Evolutionary conservation across 1,284 basidiomycete species (phyloP).

Genomic region (Ganoderma lucidum): DNA sequence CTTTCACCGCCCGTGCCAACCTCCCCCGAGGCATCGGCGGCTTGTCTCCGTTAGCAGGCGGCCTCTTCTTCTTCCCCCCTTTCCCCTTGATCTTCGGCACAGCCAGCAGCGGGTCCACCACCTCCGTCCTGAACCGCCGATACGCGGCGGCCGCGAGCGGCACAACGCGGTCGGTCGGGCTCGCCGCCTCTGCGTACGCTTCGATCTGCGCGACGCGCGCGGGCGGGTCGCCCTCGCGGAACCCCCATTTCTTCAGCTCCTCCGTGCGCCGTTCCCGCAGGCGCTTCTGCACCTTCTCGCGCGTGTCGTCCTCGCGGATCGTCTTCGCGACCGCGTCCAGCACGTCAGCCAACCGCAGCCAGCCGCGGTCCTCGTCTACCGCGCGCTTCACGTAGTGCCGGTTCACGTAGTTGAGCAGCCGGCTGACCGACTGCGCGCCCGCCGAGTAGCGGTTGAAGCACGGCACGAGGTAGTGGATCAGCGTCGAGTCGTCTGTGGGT

Average conservation of each 20-base stretch:
- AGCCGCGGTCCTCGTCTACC: slow-evolving; percentile 78
- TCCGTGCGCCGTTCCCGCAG: slow-evolving; percentile 63
- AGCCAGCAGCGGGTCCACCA: slow-evolving; percentile 72
- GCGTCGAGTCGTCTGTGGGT: slow-evolving; percentile 68
- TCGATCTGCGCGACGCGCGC: slow-evolving; percentile 64
- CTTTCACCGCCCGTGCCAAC: slow-evolving; percentile 69
- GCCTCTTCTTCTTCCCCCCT: slow-evolving; percentile 52
- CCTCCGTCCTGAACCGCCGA: slow-evolving; percentile 73
- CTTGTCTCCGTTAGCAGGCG: slow-evolving; percentile 41
- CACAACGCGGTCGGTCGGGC: slow-evolving; percentile 68
- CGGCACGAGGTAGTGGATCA: slow-evolving; percentile 74
- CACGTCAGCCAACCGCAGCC: slow-evolving; percentile 73
- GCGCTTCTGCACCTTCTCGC: slow-evolving; percentile 63
- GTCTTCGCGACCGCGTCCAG: slow-evolving; percentile 67
- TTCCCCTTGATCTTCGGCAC: slow-evolving; percentile 65
- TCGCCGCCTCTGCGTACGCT: slow-evolving; percentile 76
- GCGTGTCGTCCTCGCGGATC: slow-evolving; percentile 58
- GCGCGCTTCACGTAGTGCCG: slow-evolving; percentile 80
- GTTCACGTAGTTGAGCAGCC: slow-evolving; percentile 80
- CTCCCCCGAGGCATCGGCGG: slow-evolving; percentile 65
- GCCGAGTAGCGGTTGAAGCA: slow-evolving; percentile 73
- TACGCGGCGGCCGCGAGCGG: slow-evolving; percentile 68
- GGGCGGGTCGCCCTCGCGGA: slow-evolving; percentile 55
- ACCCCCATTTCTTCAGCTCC: slow-evolving; percentile 78
- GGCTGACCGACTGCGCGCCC: slow-evolving; percentile 70